Evolutionary conservation across 2,329 filamentous ascomycete species (phyloP).

Genomic region (Trichophyton rubrum): DNA sequence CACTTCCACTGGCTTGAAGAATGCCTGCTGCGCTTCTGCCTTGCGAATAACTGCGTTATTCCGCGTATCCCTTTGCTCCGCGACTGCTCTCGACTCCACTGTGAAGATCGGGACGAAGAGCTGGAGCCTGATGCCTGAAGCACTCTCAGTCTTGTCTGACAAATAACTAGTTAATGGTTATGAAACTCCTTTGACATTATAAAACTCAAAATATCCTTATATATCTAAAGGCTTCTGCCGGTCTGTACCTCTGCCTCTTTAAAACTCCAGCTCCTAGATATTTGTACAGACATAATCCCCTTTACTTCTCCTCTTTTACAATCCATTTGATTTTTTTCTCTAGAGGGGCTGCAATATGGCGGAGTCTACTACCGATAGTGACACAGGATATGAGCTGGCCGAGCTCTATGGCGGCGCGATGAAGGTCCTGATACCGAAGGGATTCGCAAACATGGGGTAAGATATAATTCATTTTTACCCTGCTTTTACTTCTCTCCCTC

Average conservation of each 20-base stretch:
- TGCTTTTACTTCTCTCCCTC: neutral
- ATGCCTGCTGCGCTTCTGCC: neutral
- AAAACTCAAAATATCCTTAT: neutral
- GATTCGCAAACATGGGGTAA: constrained; percentile 18
- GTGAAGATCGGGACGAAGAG: neutral
- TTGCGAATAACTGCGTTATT: neutral
- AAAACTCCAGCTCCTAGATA: neutral
- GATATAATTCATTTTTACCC: constrained; percentile 1
- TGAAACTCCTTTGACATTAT: neutral
- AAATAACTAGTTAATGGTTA: neutral
- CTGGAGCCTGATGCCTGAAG: neutral
- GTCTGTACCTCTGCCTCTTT: neutral
- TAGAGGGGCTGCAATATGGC: neutral
- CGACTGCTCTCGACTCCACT: neutral
- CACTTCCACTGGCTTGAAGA: neutral
- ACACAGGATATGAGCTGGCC: constrained; percentile 4
- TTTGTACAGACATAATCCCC: neutral
- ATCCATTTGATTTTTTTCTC: neutral
- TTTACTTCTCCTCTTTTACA: neutral
- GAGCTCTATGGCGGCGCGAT: constrained; percentile 20
- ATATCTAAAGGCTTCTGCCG: neutral
- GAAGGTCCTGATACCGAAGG: constrained; percentile 14
- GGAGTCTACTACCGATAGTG: neutral
- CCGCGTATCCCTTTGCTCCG: neutral
- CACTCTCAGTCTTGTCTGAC: neutral